Conservation (phyloP, 148 eudicot species). For the Rhododendron molle region DNA sequence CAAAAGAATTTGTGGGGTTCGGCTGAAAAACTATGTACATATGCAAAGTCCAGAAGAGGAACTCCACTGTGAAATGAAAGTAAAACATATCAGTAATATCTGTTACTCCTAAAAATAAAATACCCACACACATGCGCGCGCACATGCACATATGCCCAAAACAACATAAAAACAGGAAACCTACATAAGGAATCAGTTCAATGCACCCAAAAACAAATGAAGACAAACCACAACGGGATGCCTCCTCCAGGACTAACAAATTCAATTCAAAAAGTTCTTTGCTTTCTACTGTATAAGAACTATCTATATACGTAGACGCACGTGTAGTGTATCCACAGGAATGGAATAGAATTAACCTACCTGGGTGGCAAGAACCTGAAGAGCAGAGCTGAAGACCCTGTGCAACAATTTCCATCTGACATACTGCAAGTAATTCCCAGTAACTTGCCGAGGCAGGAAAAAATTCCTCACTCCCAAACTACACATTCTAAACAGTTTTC, state of each 20-base stretch:
- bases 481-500: conserved; percentile 32
- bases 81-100: background rate
- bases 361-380: conserved; percentile 99
- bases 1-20: background rate
- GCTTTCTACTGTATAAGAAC: background rate
- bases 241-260: background rate
- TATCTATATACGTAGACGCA: background rate
- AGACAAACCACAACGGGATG: background rate
- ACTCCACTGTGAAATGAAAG: background rate
- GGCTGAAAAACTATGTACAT: background rate
- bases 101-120: background rate
- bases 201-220: background rate
- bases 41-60: background rate
- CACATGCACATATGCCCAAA: background rate
- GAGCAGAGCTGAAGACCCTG: conserved; percentile 84
- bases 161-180: background rate
- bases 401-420: conserved; percentile 95
- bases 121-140: too few relatives aligned
- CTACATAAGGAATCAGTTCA: background rate
- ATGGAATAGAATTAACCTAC: conserved; percentile 24
- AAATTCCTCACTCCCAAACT: conserved; percentile 41
- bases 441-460: conserved; percentile 68
- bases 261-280: background rate
- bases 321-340: background rate
- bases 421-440: conserved; percentile 63